Evolutionary conservation across 164 flowering plant genomes (phyloP), one percentile per base, ranked within the genome.

Genomic region (Vitis amurensis): DNA sequence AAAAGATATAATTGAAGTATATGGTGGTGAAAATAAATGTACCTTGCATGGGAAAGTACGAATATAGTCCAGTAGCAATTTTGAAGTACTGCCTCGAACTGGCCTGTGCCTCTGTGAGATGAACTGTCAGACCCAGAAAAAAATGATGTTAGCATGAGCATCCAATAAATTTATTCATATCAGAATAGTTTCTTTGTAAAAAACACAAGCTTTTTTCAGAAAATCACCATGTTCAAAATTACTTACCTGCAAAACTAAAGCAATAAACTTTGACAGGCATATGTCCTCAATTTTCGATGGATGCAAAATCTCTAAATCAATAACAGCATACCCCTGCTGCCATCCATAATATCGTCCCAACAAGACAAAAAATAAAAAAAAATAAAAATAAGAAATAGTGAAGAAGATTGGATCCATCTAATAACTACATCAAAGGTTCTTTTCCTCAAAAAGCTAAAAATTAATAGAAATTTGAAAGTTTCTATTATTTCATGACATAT

Each of bases 21-120:
- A 30, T 6, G 31, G 16, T 44, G 9, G 11, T 30, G 47, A 64
- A 66, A 64, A 31, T 1, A 68, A 63, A 61, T 52, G 64, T 71
- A 94, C 98, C 96, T 89, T 89, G 94, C 96, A 90, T 52, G 97
- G 98, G 68, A 71, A 76, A 53, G 79, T 85, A 37, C 87, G 85
- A 55, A 90, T 66, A 64, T 90, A 94, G 50, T 86, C 80, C 79
- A 92, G 72, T 59, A 92, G 75, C 82, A 89, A 73, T 52, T 83
- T 85, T 69, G 79, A 81, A 73, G 88, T 75, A 65, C 85, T 87
- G 17, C 98, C 94, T 52, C 98, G 86, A 56, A 92, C 79, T 52
- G 92, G 97, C 73, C 83, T 87, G 23, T 92, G 90, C 77, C 89
- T 87, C 80, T 92, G 98, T 15, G 97, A 94, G 71, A 92, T 81